phyloP scores from a whole-genome alignment of 805 yeast species.

The Lachancea lanzarotensis region DNA sequence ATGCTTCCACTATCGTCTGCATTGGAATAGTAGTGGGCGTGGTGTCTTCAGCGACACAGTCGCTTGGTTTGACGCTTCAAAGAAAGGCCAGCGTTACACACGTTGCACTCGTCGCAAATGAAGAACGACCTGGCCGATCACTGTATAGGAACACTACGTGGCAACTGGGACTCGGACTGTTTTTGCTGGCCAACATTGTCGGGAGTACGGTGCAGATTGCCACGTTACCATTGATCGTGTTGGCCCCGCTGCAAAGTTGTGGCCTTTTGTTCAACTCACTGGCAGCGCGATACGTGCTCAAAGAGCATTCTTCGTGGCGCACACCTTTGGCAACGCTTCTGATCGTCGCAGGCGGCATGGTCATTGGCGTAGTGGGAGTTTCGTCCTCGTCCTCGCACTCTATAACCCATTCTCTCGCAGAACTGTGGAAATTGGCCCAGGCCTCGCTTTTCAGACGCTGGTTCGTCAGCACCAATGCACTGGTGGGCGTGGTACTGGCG shows the following conservation, averaged over 20 bases:
- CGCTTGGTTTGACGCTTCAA: constrained; percentile 76
- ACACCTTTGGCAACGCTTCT: constrained; percentile 60
- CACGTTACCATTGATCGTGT: constrained; percentile 70
- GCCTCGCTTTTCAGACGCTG: constrained; percentile 50
- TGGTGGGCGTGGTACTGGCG: constrained; percentile 18
- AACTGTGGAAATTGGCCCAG: constrained; percentile 38
- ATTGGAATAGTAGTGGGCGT: constrained; percentile 68
- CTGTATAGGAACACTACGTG: constrained; percentile 44
- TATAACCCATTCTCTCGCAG: constrained; percentile 39
- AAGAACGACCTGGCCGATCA: background rate
- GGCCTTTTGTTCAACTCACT: constrained; percentile 84
- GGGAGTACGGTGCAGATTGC: constrained; percentile 82
- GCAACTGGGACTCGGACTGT: constrained; percentile 67
- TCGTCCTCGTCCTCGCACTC: constrained; percentile 5
- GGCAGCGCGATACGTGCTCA: constrained; percentile 58
- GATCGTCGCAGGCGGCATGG: constrained; percentile 66
- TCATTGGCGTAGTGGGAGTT: constrained; percentile 66
- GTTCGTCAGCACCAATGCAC: constrained; percentile 37
- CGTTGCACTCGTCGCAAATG: background rate
- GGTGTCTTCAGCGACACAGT: constrained; percentile 69
- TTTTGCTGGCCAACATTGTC: constrained; percentile 64
- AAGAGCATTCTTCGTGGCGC: constrained; percentile 56
- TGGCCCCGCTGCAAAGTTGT: constrained; percentile 78
- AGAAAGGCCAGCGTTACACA: constrained; percentile 38
- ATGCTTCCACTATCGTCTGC: constrained; percentile 25